Conservation (phyloP, 1,284 basidiomycete species). For the Leucoagaricus sp. region DNA sequence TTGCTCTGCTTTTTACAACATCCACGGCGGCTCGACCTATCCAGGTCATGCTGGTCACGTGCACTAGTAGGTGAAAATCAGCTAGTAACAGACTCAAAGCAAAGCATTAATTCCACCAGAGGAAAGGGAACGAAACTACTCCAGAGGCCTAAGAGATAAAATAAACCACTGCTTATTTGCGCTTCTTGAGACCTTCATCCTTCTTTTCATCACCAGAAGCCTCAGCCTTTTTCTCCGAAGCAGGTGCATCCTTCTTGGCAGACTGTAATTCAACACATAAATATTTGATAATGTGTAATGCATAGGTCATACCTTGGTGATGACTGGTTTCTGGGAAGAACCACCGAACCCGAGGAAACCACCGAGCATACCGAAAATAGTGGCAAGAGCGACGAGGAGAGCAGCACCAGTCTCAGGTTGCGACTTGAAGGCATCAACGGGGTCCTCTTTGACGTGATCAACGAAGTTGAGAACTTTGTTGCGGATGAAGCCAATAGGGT, state of each 20-base stretch:
- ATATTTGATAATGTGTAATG: not conserved
- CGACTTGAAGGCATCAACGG: slow-evolving; percentile 73
- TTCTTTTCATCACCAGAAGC: slow-evolving; percentile 68
- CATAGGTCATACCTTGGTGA: slow-evolving; percentile 52
- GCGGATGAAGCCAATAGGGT: slow-evolving; percentile 81
- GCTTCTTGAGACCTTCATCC: slow-evolving; percentile 62
- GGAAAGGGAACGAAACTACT: slow-evolving; percentile 8
- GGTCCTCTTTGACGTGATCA: slow-evolving; percentile 72
- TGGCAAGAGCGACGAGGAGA: slow-evolving; percentile 71
- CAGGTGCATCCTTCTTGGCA: slow-evolving; percentile 70
- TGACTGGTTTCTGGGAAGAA: slow-evolving; percentile 65
- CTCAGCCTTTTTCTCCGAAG: slow-evolving; percentile 62
- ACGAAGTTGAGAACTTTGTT: slow-evolving; percentile 74
- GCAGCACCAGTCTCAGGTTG: slow-evolving; percentile 85
- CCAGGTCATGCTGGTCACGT: slow-evolving; percentile 16
- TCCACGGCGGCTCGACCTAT: slow-evolving; percentile 11
- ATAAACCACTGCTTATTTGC: slow-evolving; percentile 24
- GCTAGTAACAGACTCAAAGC: slow-evolving; percentile 15
- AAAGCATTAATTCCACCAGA: slow-evolving; percentile 6
- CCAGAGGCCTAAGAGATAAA: slow-evolving; percentile 12
- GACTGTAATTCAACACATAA: slow-evolving; percentile 41
- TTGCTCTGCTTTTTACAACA: slow-evolving; percentile 15
- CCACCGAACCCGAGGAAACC: slow-evolving; percentile 80
- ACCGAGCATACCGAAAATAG: slow-evolving; percentile 82
- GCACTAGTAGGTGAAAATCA: slow-evolving; percentile 13